Conservation (phyloP, 2,329 filamentous ascomycete genomes). For the Rhexocercosporidium sp. region DNA sequence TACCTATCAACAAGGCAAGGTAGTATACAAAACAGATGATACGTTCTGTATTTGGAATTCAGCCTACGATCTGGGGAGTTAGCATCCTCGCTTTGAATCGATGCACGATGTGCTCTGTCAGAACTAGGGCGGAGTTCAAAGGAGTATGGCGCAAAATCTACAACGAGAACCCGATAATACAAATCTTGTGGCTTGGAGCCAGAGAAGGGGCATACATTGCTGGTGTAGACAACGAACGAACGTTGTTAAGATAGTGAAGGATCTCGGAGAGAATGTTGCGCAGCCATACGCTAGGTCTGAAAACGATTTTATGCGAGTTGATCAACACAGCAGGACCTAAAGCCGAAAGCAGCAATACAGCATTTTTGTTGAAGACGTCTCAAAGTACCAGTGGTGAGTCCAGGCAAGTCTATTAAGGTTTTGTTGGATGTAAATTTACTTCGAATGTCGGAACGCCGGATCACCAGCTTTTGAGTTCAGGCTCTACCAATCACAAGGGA, state of each 20-base stretch:
- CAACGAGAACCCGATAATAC: background rate
- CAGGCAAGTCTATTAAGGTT: background rate
- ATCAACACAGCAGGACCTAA: background rate
- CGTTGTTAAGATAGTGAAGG: too few species aligned
- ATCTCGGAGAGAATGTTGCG: too few species aligned
- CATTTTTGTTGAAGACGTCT: background rate
- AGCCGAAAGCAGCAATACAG: background rate
- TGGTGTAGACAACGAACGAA: too few species aligned
- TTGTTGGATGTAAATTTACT: background rate
- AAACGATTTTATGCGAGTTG: background rate
- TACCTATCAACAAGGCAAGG: too few species aligned
- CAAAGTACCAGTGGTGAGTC: background rate
- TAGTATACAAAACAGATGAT: background rate
- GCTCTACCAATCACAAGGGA: background rate
- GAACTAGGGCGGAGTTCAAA: background rate
- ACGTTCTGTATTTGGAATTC: background rate
- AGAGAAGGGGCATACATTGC: background rate
- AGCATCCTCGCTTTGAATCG: background rate
- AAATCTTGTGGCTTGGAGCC: background rate
- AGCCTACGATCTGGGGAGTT: background rate
- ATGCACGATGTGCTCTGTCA: background rate
- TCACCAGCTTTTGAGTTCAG: background rate
- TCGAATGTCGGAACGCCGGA: background rate
- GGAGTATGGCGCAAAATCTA: background rate
- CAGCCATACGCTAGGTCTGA: too few species aligned